Conservation (phyloP, 2,329 filamentous ascomycete genomes). For the Fusarium annulatum region DNA sequence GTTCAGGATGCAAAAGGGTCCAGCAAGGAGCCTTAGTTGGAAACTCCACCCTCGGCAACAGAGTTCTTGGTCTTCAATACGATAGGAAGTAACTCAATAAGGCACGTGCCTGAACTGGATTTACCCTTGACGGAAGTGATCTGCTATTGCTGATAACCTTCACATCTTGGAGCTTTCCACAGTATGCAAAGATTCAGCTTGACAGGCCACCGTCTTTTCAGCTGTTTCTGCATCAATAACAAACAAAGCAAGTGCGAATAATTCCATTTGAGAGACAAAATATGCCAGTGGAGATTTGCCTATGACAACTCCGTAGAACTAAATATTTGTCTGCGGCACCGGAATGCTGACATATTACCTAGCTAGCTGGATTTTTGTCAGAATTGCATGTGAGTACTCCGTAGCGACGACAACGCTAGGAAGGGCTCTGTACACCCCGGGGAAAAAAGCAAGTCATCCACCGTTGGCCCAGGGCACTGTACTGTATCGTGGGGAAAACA, state of each 20-base stretch:
- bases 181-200: not conserved
- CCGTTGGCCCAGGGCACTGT: conserved; percentile 12
- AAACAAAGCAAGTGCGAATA: not conserved
- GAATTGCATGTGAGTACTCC: not conserved
- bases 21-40: not conserved
- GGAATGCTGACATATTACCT: conserved; percentile 33
- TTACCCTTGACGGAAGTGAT: not conserved
- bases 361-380: not conserved
- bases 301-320: not conserved
- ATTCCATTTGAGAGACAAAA: not conserved
- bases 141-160: not conserved
- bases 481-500: conserved; percentile 41
- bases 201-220: not conserved
- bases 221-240: not conserved
- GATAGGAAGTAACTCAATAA: not conserved
- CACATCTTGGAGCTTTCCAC: not conserved
- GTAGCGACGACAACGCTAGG: conserved; percentile 1
- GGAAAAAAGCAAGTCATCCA: conserved; percentile 31
- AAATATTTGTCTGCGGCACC: not conserved
- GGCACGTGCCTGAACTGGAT: not conserved
- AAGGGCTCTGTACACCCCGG: conserved; percentile 9
- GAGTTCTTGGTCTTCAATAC: not conserved
- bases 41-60: not conserved
- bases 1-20: not conserved
- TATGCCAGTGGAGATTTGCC: not conserved